Percentiles rank a stretch among this genome's conserved stretches.
Conservation (phyloP, 805 yeast genomes). For the Ogataea minuta region DNA sequence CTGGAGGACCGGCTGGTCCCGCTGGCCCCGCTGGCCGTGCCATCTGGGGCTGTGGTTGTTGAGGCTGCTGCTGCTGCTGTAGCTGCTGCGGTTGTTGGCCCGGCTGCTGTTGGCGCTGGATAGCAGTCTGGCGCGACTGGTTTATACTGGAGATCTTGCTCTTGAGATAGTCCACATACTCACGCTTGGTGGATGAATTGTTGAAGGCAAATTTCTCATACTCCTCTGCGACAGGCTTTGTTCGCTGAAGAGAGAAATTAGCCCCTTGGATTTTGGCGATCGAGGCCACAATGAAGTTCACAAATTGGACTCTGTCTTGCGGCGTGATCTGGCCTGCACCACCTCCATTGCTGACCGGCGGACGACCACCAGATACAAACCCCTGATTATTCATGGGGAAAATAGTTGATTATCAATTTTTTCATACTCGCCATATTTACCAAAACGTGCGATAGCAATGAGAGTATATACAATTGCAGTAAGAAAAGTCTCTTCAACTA, state of each 20-base stretch:
- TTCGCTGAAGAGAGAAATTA: conserved; percentile 35
- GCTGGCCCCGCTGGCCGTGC: background rate
- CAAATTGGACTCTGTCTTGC: conserved; percentile 34
- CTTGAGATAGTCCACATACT: conserved; percentile 51
- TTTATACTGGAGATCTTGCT: conserved; percentile 38
- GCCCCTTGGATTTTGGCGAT: conserved; percentile 35
- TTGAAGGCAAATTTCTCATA: conserved; percentile 65
- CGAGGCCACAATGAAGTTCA: conserved; percentile 31
- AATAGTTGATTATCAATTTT: conserved; percentile 9
- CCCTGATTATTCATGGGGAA: conserved; percentile 14
- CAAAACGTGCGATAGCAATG: conserved; percentile 2
- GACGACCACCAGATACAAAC: conserved; percentile 7
- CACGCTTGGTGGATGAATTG: conserved; percentile 55
- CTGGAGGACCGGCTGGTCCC: conserved; percentile 6
- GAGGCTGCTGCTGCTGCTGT: conserved; percentile 30
- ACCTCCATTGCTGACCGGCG: conserved; percentile 4
- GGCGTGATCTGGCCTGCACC: conserved; percentile 24
- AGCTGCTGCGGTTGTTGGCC: conserved; percentile 26
- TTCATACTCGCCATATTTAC: conserved; percentile 5
- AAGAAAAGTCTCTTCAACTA: background rate
- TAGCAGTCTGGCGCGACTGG: conserved; percentile 33
- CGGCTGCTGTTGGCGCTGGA: conserved; percentile 25
- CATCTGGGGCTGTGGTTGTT: conserved; percentile 24
- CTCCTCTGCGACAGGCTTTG: conserved; percentile 61
- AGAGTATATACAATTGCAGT: background rate